phyloP scores from a whole-genome alignment of 495 filamentous ascomycete species.

The Daldinia vernicosa region DNA sequence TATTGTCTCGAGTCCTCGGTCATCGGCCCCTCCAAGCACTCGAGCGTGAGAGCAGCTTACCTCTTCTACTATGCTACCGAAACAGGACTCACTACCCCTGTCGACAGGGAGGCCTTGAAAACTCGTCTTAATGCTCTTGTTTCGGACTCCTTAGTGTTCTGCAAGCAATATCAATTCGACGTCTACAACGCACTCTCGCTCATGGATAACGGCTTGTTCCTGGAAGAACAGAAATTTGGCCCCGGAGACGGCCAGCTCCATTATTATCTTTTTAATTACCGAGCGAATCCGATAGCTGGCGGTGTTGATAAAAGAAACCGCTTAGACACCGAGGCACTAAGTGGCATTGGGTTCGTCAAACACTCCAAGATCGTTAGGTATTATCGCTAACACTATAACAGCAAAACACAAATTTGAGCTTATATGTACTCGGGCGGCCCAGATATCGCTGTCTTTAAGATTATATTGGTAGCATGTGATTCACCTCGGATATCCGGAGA shows the following conservation, averaged over 20 bases:
- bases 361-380: conserved; percentile 53
- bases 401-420: conserved; percentile 47
- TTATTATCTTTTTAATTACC: conserved; percentile 97
- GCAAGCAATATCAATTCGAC: conserved; percentile 88
- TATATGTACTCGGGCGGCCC: not conserved
- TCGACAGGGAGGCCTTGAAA: conserved; percentile 67
- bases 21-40: conserved; percentile 79
- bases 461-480: conserved; percentile 13
- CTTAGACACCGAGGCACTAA: conserved; percentile 75
- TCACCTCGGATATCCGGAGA: not conserved
- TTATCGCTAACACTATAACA: conserved; percentile 36
- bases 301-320: conserved; percentile 82
- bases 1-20: conserved; percentile 94
- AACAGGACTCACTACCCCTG: conserved; percentile 69
- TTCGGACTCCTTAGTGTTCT: conserved; percentile 85
- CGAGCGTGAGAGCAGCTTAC: conserved; percentile 84
- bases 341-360: conserved; percentile 91
- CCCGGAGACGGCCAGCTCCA: conserved; percentile 92
- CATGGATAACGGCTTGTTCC: conserved; percentile 91
- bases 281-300: conserved; percentile 78
- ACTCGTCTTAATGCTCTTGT: conserved; percentile 77
- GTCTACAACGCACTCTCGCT: conserved; percentile 96
- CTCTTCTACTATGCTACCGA: conserved; percentile 96
- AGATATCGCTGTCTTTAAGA: not conserved
- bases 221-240: conserved; percentile 91